Conservation (phyloP, 179 eudicot species). For the Silene vulgaris region DNA sequence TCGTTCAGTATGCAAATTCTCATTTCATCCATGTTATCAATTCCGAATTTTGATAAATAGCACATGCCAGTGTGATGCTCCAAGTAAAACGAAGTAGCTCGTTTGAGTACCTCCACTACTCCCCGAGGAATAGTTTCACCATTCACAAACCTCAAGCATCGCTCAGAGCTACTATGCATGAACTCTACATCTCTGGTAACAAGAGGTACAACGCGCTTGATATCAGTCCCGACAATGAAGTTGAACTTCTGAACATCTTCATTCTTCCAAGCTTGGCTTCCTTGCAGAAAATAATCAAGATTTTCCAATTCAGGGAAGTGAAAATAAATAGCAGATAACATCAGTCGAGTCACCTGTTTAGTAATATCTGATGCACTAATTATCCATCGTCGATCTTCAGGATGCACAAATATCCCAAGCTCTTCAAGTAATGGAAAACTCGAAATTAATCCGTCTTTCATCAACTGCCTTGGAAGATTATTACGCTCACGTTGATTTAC, state of each 20-base stretch:
- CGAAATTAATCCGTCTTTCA: conserved; percentile 20
- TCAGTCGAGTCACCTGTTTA: conserved; percentile 23
- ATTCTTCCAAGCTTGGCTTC: conserved; percentile 24
- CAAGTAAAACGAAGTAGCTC: conserved; percentile 27
- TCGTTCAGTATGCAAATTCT: conserved; percentile 29
- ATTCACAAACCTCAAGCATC: conserved; percentile 33
- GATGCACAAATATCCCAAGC: conserved; percentile 26
- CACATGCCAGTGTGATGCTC: conserved; percentile 27
- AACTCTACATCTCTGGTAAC: conserved; percentile 21
- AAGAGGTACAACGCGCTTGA: conserved; percentile 21
- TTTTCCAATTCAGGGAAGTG: conserved; percentile 23
- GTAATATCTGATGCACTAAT: conserved; percentile 18
- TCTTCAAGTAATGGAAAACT: conserved; percentile 13
- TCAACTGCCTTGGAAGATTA: conserved; percentile 22
- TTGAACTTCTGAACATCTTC: conserved; percentile 16
- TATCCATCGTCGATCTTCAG: conserved; percentile 34
- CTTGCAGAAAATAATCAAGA: conserved; percentile 23
- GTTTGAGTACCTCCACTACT: conserved; percentile 22
- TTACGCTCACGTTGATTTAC: conserved; percentile 16
- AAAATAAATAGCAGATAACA: conserved; percentile 26
- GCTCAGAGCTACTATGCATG: conserved; percentile 16
- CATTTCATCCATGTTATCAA: conserved; percentile 16
- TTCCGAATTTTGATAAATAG: conserved; percentile 29
- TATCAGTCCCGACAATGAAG: conserved; percentile 31
- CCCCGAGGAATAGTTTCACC: conserved; percentile 24